Evolutionary conservation across 2,329 filamentous ascomycete genomes (phyloP), one percentile per base, ranked within the genome.

Genomic region (Ophiostoma ulmi): DNA sequence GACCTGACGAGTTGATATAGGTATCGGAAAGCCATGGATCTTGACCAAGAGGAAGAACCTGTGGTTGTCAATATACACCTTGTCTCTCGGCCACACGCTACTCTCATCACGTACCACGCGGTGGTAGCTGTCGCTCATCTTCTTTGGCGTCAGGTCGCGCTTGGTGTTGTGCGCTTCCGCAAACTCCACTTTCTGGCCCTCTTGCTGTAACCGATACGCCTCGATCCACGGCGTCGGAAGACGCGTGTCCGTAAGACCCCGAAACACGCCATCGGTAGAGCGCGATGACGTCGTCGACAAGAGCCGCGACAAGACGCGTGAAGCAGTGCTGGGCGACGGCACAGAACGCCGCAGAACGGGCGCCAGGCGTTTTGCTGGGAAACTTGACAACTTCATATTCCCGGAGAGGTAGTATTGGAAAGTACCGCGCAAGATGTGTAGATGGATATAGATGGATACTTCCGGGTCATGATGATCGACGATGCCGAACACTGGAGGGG

Each of bases 11-110:
- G 78, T 93, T 93, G 76, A 92, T 86, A 76, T 94, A 94, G 0
- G 88, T 90, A 77, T 94, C 91, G 13, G 91, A 84, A 14, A 94
- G 81, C 89, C 90, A 93, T 69, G 90, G 90, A 76, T 93, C 91
- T 76, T 87, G 88, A 6, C 87, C 89, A 11, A 93, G 81, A 7
- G 90, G 90, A 38, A 93, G 81, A 17, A 80, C 70, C 73, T 74
- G 10, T 39, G 36, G 22, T 36, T 13, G 63, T 65, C 10, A 65
- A 20, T 20, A 39, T 22, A 20, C 7, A 14, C 22, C 13, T 36
- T 13, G 4, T 13, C 5, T 35, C 14, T 17, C 26, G 1, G 58
- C 58, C 58, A 20, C 26, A 63, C 35, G 26, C 26, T 35, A 3
- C 14, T 35, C 38, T 20, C 5, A 3, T 20, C 35, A 69, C 73